Evolutionary conservation across 148 eudicot genomes (phyloP).

Genomic region (Rhododendron simsii): DNA sequence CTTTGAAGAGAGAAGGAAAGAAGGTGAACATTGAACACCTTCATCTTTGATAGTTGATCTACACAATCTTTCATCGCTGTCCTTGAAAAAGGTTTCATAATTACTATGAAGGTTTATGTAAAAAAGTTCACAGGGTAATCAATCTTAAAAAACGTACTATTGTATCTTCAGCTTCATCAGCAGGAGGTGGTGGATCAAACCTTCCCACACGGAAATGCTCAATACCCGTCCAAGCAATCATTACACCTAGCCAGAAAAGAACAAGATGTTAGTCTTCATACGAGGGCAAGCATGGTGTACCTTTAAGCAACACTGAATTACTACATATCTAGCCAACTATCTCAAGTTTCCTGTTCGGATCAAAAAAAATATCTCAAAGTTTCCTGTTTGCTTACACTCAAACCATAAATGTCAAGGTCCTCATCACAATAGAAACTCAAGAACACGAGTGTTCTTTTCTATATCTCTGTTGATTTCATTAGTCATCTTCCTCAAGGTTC

Average conservation of each 20-base stretch:
- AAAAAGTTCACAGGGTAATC: background rate
- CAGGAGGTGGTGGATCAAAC: conserved; percentile 92
- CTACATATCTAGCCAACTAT: background rate
- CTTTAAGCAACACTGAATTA: background rate
- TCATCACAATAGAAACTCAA: background rate
- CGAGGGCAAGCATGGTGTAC: background rate
- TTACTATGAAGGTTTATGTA: background rate
- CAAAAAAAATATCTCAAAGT: background rate
- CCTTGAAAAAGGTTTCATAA: background rate
- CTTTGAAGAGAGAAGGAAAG: background rate
- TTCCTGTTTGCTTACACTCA: background rate
- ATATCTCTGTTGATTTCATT: background rate
- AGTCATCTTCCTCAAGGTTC: background rate
- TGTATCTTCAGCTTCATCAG: conserved; percentile 70
- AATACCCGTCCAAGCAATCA: conserved; percentile 98
- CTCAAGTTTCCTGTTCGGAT: background rate
- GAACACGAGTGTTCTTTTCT: background rate
- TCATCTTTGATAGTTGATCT: background rate
- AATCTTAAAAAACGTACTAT: conserved; percentile 36
- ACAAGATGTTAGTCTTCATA: conserved; percentile 10
- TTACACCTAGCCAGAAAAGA: conserved; percentile 59
- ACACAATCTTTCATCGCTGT: background rate
- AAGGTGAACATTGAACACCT: background rate
- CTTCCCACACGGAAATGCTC: conserved; percentile 89
- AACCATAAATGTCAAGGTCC: background rate